These are phyloP conservation scores for Debaryomycetaceae sp. DNA, from an alignment of 1,139 yeast species.

Conservation along the genomic window DNA sequence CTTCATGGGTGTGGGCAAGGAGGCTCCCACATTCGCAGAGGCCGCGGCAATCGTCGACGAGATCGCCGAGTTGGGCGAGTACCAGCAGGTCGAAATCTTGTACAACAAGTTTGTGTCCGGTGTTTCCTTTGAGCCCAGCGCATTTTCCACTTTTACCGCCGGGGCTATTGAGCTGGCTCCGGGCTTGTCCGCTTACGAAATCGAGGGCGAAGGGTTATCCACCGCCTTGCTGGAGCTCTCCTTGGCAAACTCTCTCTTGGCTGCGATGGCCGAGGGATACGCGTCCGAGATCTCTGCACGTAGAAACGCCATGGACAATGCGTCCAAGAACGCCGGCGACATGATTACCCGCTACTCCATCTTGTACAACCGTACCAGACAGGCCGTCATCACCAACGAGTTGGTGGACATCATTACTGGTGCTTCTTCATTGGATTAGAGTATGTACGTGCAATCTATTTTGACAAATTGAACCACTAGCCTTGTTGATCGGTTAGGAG, in stretches of 20 bases:
- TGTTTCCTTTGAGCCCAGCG: constrained; percentile 81
- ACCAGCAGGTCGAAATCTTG: constrained; percentile 69
- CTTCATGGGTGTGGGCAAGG: constrained; percentile 89
- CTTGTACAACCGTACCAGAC: constrained; percentile 99
- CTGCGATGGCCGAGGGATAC: constrained; percentile 96
- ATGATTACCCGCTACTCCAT: constrained; percentile 95
- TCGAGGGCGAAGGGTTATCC: constrained; percentile 62
- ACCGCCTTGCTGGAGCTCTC: constrained; percentile 73
- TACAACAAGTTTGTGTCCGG: constrained; percentile 85
- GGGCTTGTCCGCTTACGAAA: constrained; percentile 72
- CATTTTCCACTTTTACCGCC: constrained; percentile 56
- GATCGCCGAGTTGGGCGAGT: constrained; percentile 56
- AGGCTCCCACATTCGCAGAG: constrained; percentile 88
- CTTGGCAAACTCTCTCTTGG: constrained; percentile 77
- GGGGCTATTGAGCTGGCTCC: constrained; percentile 77
- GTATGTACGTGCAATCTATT: constrained; percentile 1
- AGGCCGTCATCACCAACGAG: constrained; percentile 99
- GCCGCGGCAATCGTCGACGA: constrained; percentile 85
- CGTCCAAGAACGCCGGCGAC: constrained; percentile 98
- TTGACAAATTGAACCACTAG: too few species aligned
- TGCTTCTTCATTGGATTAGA: constrained; percentile 95
- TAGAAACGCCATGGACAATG: constrained; percentile 99
- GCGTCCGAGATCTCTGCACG: constrained; percentile 98
- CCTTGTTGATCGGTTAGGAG: too few species aligned
- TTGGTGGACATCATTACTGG: constrained; percentile 99